Evolutionary conservation across 2,329 filamentous ascomycete genomes (phyloP), one percentile per base, ranked within the genome.

Genomic region (Pseudocercospora eumusae): DNA sequence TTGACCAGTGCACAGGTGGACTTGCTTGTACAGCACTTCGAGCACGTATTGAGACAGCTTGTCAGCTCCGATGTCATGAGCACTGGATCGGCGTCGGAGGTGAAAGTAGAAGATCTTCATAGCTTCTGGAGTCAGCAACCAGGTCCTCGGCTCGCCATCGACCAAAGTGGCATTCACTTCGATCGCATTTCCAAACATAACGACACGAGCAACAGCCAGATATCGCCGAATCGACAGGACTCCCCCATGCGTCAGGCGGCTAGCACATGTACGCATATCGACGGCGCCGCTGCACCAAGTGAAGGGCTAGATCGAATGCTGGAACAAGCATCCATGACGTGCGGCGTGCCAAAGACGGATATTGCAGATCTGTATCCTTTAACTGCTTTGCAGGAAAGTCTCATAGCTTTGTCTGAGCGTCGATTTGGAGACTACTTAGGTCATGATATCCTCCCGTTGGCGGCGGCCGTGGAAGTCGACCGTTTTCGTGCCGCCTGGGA

Each of bases 361-460:
- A 45, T 77, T 18, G 80, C 84, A 57, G 83, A 86, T 61, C 70
- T 83, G 0, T 86, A 84, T 57, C 82, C 82, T 1, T 62, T 56
- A 33, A 64, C 63, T 21, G 44, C 63, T n/a, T 31, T 60, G 47
- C 63, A 64, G n/a, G 71, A 66, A 25, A 50, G 56, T 36, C 59
- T 86, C 1, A 80, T 86, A 75, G 81, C 82, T 0, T 70, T 85
- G 5, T 82, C 83, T 2, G 76, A 78, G 61, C 83, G 82, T 68
- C 75, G 80, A 23, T 76, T 77, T 33, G 82, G 82, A 45, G 79
- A 81, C 0, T 86, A 85, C 44, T 78, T 86, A 2, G 81, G 81
- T 1, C 81, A 82, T 31, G 49, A 59, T 18, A 52, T 33, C 10
- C 42, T 64, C n/a, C 40, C 9, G 5, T 44, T 61, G 6, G 31